Percentiles rank a stretch among this genome's conserved stretches.
Conservation (phyloP, 331 rosid species). For the Prunus yedoensis region DNA sequence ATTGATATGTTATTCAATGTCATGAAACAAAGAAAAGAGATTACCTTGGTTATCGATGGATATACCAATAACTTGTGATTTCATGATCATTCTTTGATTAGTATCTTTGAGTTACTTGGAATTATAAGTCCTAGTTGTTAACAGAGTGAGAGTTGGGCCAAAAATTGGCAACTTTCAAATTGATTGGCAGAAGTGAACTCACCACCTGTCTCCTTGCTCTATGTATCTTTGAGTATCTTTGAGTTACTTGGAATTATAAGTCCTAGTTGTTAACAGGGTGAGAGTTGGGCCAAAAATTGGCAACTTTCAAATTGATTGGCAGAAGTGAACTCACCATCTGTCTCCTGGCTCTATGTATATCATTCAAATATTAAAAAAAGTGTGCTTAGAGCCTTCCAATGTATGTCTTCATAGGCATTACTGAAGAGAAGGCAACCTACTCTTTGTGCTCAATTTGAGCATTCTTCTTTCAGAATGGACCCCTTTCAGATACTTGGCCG, state of each 20-base stretch:
- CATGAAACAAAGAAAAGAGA: not conserved
- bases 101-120: not conserved
- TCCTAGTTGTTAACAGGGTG: not conserved
- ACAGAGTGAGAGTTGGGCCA: conserved; percentile 1
- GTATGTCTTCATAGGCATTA: not conserved
- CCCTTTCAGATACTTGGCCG: not conserved
- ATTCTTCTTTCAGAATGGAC: conserved; percentile 1
- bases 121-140: not conserved
- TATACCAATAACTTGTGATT: not conserved
- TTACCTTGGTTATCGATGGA: not conserved
- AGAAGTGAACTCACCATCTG: not conserved
- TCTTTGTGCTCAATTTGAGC: not conserved
- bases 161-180: not conserved
- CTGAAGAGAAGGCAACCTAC: not conserved
- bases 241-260: not conserved
- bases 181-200: not conserved
- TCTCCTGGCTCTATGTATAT: not conserved
- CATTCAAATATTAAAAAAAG: no score
- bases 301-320: not conserved
- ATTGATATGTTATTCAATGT: not conserved
- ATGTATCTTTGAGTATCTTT: not conserved
- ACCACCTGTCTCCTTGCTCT: not conserved
- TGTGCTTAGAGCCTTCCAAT: not conserved
- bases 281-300: not conserved
- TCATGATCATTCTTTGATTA: not conserved